Evolutionary conservation across 2,329 filamentous ascomycete genomes (phyloP), one percentile per base, ranked within the genome.

Genomic region (Epichloe gansuensis): DNA sequence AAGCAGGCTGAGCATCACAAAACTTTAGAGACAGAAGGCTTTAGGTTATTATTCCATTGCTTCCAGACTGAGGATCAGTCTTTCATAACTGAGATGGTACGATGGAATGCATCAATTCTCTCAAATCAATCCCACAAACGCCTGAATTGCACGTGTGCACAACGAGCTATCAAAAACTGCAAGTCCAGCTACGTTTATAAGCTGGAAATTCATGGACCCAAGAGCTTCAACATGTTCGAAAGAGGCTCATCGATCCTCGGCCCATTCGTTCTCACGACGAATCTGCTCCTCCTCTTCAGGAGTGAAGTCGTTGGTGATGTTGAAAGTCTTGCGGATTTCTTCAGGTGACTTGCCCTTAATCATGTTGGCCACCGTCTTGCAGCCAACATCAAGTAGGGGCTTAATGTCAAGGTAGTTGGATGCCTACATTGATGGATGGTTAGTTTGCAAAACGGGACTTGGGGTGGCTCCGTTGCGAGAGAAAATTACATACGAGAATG

Each of bases 271-370:
- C 76, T 93, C 87, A 4, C 87, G 81, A 53, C 87, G 85, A 58
- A 93, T 98, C 78, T 98, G 93, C 66, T 98, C 93, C 71, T 98
- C 93, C 74, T 98, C 93, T 71, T 98, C 93, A 2, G 91, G 89
- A 0, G 93, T 97, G 74, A 98, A 98, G 70, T 98, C 93, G 63
- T 98, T 98, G 64, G 94, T 93, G 64, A 98, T 98, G 74, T 98
- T 98, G 77, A 98, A 98, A 0, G 93, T 98, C 79, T 97, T 98
- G 49, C 93, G 87, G 63, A 98, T 98, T 75, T 98, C 93, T 69
- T 98, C 93, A 3, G 93, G 93, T 0, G 89, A 95, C 79, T 98
- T 98, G 74, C 93, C 93, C 86, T 98, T 98, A 78, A 98, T 98
- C 93, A 98, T 98, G 74, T 98, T 98, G 56, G 93, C 93, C 15